These are phyloP conservation scores for Vitis hybrid DNA, from an alignment of 177 flowering plant genomes.

Conservation along the genomic window DNA sequence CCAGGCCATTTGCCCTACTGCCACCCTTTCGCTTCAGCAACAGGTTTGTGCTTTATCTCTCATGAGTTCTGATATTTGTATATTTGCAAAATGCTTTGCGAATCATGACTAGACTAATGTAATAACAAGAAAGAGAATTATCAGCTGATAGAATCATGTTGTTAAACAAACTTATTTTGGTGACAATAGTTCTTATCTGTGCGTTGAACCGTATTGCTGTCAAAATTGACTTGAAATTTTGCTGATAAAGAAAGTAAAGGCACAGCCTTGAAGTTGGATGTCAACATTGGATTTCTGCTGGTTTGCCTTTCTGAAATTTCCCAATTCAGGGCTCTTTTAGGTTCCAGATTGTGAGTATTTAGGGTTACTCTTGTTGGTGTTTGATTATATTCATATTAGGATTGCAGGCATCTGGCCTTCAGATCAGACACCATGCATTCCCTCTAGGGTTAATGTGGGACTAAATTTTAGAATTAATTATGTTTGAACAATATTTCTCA, in stretches of 20 bases:
- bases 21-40: constrained; percentile 78
- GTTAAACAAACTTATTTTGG: constrained; percentile 1
- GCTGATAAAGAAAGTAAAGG: neutral
- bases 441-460: neutral
- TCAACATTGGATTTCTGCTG: too few relatives aligned
- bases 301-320: neutral
- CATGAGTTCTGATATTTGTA: neutral
- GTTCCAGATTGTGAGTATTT: too few relatives aligned
- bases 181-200: neutral
- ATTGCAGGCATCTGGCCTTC: neutral
- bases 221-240: neutral
- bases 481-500: neutral
- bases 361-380: too few relatives aligned
- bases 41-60: constrained; percentile 50
- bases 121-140: neutral
- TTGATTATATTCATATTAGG: neutral
- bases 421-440: neutral
- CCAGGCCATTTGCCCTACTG: constrained; percentile 56
- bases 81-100: too few relatives aligned
- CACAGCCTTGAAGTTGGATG: too few relatives aligned
- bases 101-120: neutral
- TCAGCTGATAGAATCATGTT: neutral
- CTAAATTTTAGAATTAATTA: neutral
- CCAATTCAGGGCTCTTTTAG: too few relatives aligned
- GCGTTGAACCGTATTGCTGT: neutral